Base-by-base conservation (phyloP, 306 rosid species). In the Arachis stenosperma region DNA sequence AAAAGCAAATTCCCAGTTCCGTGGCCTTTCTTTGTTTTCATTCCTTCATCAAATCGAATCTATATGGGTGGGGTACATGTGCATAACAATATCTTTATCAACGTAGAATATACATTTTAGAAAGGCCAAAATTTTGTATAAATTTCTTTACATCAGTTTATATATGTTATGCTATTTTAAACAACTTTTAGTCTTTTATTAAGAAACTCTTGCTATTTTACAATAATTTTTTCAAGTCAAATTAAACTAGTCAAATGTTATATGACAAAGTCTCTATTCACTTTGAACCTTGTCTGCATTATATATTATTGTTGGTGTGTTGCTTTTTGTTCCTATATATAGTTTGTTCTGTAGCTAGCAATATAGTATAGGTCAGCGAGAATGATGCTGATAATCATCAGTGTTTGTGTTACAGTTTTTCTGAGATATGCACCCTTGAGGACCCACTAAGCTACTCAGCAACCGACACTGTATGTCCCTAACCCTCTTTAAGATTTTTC, bases 21-120 rank as follows among this genome's bases (percentile, higher is more conserved):
- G 47, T 33, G 39, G 64, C 33, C 47, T 59, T 67, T 33, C 4
- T 33, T 75, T 41, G 8, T 44, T 15, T 57, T 48, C 65, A 56
- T 36, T 2, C 3, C 9, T 12, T 5, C 52, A 2, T 9, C 52
- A 47, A 55, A 55, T 14, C 30, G 54, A 63, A 84, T 70, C 41
- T 62, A 12, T 29, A 33, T 33, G 4, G 3, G 4, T 33, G 37
- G 37, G 37, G 37, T 33, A 33, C 37, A 33, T 2, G 37, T 33
- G 37, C 37, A 33, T 2, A 33, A n/a, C 78, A 55, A 61, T 68
- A 80, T 82, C 83, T 79, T 69, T 33, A 72, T 69, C 70, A 54
- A 70, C 27, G 27, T 22, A 22, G 27, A 22, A 22, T 22, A 22
- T 22, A 22, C 27, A 22, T 22, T 22, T 22, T 22, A 22, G 27